Evolutionary conservation across 2,329 filamentous ascomycete genomes (phyloP).

Genomic region (Cordyceps cicadae): DNA sequence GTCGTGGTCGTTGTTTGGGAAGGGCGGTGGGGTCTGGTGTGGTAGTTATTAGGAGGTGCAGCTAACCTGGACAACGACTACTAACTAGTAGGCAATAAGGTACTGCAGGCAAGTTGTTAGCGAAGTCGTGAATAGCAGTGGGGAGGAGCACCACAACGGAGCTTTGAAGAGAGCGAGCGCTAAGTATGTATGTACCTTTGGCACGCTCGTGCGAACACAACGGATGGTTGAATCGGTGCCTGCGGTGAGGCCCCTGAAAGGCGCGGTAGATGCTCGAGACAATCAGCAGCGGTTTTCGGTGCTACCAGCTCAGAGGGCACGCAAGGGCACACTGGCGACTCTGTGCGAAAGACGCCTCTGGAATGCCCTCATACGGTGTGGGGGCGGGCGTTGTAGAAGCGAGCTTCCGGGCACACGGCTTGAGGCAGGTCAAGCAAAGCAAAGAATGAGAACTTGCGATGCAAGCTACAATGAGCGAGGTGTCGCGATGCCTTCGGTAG

Average conservation of each 20-base stretch:
- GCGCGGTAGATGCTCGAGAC: not conserved
- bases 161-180: not conserved
- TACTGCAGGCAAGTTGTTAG: not conserved
- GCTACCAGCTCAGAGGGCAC: not conserved
- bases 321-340: not conserved
- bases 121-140: not conserved
- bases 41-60: not conserved
- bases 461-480: not conserved
- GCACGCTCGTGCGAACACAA: not conserved
- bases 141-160: not conserved
- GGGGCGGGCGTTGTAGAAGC: not conserved
- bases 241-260: not conserved
- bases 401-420: not conserved
- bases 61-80: not conserved
- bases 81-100: too few species aligned
- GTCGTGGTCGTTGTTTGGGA: conserved; percentile 9
- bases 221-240: not conserved
- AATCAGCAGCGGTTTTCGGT: not conserved
- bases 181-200: too few species aligned
- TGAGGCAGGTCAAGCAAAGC: not conserved
- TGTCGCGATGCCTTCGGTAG: not conserved
- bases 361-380: conserved; percentile 8
- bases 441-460: not conserved
- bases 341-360: not conserved
- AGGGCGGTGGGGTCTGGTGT: conserved; percentile 10